phyloP scores from a whole-genome alignment of 345 rosid species.

The Rhizophora apiculata region DNA sequence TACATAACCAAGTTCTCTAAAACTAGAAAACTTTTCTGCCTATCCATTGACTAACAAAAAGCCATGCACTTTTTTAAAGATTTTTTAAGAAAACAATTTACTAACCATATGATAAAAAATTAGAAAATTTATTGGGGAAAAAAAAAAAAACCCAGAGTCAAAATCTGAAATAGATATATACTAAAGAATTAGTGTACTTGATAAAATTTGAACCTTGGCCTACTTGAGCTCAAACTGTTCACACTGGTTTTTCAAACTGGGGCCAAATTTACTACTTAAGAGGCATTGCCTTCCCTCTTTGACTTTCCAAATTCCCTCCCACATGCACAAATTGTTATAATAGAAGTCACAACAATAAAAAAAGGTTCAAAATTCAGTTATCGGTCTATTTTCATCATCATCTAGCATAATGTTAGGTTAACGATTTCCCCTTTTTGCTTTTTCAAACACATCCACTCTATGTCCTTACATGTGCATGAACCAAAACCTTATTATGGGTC shows the following conservation, averaged over 20 bases:
- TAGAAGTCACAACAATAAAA: conserved; percentile 2
- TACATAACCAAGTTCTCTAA: no score
- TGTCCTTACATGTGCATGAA: not conserved
- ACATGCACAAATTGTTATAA: not conserved
- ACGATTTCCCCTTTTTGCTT: conserved; percentile 7
- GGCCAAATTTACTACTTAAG: not conserved
- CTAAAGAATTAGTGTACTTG: no score
- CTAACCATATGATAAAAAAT: no score
- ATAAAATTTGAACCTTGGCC: not conserved
- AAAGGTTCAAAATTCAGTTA: conserved; percentile 26
- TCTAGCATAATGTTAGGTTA: conserved; percentile 25
- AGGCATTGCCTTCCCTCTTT: not conserved
- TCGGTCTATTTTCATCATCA: conserved; percentile 29
- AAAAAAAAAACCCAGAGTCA: no score
- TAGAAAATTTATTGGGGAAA: no score
- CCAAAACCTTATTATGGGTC: no score
- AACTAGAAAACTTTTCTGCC: no score
- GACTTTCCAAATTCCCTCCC: not conserved
- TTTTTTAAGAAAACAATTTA: no score
- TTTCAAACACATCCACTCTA: conserved; percentile 5
- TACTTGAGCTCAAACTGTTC: not conserved
- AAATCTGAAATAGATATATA: no score
- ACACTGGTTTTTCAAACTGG: not conserved
- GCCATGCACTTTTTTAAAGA: no score
- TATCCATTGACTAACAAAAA: no score